Conservation (phyloP, 2,329 filamentous ascomycete species). For the Pyrenophora teres region DNA sequence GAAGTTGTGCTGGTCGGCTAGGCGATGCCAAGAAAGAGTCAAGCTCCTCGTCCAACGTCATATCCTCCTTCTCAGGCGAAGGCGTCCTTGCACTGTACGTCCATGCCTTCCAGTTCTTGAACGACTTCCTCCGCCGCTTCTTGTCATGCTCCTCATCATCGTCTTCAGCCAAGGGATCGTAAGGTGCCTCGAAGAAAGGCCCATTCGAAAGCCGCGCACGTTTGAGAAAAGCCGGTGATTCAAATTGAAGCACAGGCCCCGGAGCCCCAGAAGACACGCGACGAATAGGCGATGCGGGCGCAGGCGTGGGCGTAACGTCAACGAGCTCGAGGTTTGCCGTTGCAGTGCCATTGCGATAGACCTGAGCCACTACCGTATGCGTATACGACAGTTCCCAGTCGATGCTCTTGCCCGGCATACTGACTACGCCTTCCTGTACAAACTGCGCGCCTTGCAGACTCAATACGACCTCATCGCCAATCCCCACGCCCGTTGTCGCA, state of each 20-base stretch:
- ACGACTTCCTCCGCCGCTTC: slow-evolving; percentile 73
- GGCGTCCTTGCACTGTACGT: slow-evolving; percentile 72
- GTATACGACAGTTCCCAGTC: slow-evolving; percentile 61
- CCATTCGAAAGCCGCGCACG: slow-evolving; percentile 71
- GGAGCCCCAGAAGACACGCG: slow-evolving; percentile 9
- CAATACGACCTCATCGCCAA: slow-evolving; percentile 76
- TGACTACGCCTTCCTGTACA: slow-evolving; percentile 58
- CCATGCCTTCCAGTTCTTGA: slow-evolving; percentile 72
- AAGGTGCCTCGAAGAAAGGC: slow-evolving; percentile 63
- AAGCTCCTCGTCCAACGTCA: slow-evolving; percentile 22
- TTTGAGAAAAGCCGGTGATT: slow-evolving; percentile 78
- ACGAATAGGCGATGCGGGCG: slow-evolving; percentile 30
- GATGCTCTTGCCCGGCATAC: slow-evolving; percentile 61
- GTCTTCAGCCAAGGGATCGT: slow-evolving; percentile 71
- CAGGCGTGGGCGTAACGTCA: slow-evolving; percentile 36
- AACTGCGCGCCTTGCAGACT: slow-evolving; percentile 72
- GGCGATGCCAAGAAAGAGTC: slow-evolving; percentile 28
- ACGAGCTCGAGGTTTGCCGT: slow-evolving; percentile 61
- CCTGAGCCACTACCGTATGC: slow-evolving; percentile 43
- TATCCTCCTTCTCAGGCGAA: slow-evolving; percentile 64
- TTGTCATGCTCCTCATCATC: slow-evolving; percentile 62
- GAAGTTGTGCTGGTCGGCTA: slow-evolving; percentile 28
- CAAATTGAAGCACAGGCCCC: slow-evolving; percentile 55
- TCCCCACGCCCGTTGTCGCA: slow-evolving; percentile 69
- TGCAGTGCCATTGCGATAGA: slow-evolving; percentile 54